Conservation (phyloP, 768 basidiomycete species). For the Agrocybe pediades region DNA sequence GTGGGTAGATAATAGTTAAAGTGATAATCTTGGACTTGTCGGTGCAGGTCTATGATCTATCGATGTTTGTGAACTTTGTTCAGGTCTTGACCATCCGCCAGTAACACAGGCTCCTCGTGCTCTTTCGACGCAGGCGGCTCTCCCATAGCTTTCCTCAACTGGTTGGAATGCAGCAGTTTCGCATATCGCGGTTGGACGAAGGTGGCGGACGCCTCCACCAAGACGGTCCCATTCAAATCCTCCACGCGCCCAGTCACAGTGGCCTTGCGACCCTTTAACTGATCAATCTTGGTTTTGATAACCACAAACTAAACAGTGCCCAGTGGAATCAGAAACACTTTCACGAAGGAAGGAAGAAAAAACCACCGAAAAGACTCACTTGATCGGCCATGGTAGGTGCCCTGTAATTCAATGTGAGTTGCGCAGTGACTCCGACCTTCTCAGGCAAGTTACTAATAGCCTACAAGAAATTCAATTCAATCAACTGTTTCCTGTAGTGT, state of each 20-base stretch:
- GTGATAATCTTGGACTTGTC: background rate
- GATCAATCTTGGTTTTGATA: conserved; percentile 66
- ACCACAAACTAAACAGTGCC: conserved; percentile 70
- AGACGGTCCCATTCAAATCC: conserved; percentile 75
- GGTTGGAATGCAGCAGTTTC: conserved; percentile 63
- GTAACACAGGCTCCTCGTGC: conserved; percentile 33
- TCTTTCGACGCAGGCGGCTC: conserved; percentile 39
- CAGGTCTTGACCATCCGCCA: conserved; percentile 41
- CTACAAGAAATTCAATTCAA: conserved; percentile 35
- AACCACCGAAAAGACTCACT: conserved; percentile 36
- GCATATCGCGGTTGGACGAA: conserved; percentile 93
- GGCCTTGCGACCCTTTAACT: conserved; percentile 78
- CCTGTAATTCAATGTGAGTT: conserved; percentile 76
- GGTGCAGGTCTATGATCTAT: conserved; percentile 7
- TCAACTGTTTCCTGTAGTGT: background rate
- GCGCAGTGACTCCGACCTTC: conserved; percentile 92
- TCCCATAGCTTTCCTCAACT: conserved; percentile 68
- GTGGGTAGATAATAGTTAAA: background rate
- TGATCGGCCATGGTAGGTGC: conserved; percentile 91
- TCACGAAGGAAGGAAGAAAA: background rate
- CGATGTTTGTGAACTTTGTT: conserved; percentile 26
- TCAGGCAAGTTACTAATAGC: conserved; percentile 86
- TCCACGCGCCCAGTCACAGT: conserved; percentile 73
- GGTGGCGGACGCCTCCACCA: conserved; percentile 78
- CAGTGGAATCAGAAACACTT: background rate